These are phyloP conservation scores for Pyrus betulifolia DNA, from an alignment of 306 rosid genomes.

Conservation along the genomic window DNA sequence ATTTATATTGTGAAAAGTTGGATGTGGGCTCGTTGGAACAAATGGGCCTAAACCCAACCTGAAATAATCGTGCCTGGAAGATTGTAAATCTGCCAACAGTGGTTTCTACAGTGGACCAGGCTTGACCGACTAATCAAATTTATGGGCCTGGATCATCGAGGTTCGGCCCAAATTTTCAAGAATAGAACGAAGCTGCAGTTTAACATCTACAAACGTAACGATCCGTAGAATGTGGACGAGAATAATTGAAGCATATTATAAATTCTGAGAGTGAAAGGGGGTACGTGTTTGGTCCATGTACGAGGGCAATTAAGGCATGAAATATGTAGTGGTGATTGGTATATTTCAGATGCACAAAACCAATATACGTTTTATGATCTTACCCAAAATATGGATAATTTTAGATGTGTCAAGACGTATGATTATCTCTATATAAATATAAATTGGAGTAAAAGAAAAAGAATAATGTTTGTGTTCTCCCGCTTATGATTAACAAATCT, in stretches of 20 bases:
- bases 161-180: neutral
- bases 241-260: neutral
- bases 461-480: too few relatives aligned
- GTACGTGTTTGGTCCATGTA: neutral
- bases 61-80: neutral
- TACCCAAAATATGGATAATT: too few relatives aligned
- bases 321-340: neutral
- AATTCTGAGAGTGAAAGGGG: neutral
- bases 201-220: neutral
- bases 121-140: neutral
- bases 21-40: too few relatives aligned
- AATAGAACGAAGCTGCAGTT: too few relatives aligned
- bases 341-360: too few relatives aligned
- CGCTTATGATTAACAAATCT: too few relatives aligned
- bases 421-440: neutral
- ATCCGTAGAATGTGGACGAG: neutral
- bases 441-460: neutral
- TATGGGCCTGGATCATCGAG: neutral
- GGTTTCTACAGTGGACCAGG: neutral
- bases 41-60: neutral
- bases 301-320: neutral
- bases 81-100: too few relatives aligned
- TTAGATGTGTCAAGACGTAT: too few relatives aligned
- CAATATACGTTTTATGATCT: too few relatives aligned
- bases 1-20: too few relatives aligned